Base-by-base conservation (phyloP, 108 stramenopile species). In the Pseudonitzschia delicatissima region DNA sequence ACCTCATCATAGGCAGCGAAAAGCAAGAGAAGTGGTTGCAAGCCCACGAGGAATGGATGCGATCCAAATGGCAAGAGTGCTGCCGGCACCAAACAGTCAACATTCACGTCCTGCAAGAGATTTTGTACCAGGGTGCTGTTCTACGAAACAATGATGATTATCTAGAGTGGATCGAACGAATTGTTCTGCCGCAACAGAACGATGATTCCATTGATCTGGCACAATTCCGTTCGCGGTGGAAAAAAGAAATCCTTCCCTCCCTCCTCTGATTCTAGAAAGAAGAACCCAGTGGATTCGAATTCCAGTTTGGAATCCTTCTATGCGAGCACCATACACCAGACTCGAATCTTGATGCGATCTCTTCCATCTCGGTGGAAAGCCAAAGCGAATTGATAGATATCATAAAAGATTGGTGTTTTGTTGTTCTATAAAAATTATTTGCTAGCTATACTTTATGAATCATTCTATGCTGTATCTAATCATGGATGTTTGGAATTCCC, bases 51-150 rank as follows among this genome's bases (percentile, higher is more conserved):
- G 72, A 66, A 31, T 40, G 29, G 17, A 53, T 61, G 21, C 13
- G 18, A 5, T 12, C 13, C 18, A 50, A 37, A 5, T 40, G 35
- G 25, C 8, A 21, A 7, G 53, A 62, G 28, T 66, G 64, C 18
- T 57, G 42, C 32, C 25, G 53, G 29, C 29, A 53, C 5, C 62
- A 50, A 36, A 68, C 49, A 45, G 45, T 75, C 61, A 75, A 75
- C 58, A 28, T 75, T 15, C 62, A 68, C 27, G 62, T 75, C 6
- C 42, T 75, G 35, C 72, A 68, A 17, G 70, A 71, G 50, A 21
- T 58, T 17, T 12, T 58, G 34, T 58, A 58, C 13, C 57, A 58
- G 15, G 57, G 50, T 23, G 50, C 23, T 5, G 27, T 51, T 7
- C 5, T 51, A 23, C 13, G 12, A 15, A 15, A 2, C 15, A 15